Conservation (phyloP, 352 stramenopile species). For the Phytophthora litchii region DNA sequence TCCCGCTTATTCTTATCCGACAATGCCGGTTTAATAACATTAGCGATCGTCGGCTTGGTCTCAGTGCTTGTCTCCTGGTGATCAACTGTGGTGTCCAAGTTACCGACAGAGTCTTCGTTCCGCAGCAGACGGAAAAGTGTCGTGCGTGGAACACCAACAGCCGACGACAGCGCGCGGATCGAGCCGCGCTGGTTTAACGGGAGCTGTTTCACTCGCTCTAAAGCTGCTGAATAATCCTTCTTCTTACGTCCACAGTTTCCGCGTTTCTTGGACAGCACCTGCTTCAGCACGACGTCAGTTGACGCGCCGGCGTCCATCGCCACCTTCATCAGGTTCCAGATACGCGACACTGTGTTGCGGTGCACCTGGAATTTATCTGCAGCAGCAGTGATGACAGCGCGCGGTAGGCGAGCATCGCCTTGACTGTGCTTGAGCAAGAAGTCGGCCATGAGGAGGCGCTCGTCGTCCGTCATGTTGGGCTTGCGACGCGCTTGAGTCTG, state of each 20-base stretch:
- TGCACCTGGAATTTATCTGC: constrained; percentile 46
- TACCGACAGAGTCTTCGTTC: constrained; percentile 23
- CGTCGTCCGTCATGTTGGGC: constrained; percentile 45
- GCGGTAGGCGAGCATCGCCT: constrained; percentile 32
- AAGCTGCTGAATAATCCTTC: constrained; percentile 45
- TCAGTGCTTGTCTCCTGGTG: constrained; percentile 19
- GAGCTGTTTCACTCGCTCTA: constrained; percentile 45
- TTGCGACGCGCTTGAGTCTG: constrained; percentile 24
- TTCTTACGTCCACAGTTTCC: constrained; percentile 49
- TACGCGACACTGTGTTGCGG: constrained; percentile 49
- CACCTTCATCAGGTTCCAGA: constrained; percentile 48
- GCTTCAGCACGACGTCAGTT: constrained; percentile 36
- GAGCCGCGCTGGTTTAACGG: constrained; percentile 43
- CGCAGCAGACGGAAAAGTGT: constrained; percentile 45
- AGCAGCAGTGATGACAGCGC: constrained; percentile 40
- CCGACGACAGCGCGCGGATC: constrained; percentile 40
- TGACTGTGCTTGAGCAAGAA: constrained; percentile 46
- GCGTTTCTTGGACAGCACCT: constrained; percentile 46
- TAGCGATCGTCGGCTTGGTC: constrained; percentile 22
- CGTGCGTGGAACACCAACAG: constrained; percentile 43
- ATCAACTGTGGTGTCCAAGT: neutral
- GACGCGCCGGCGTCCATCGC: constrained; percentile 24
- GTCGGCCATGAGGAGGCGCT: constrained; percentile 43
- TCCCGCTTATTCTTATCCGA: constrained; percentile 50
- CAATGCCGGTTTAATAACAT: constrained; percentile 39